Evolutionary conservation across 1,139 yeast species (phyloP).

Genomic region (Suhomyces atakaporum): DNA sequence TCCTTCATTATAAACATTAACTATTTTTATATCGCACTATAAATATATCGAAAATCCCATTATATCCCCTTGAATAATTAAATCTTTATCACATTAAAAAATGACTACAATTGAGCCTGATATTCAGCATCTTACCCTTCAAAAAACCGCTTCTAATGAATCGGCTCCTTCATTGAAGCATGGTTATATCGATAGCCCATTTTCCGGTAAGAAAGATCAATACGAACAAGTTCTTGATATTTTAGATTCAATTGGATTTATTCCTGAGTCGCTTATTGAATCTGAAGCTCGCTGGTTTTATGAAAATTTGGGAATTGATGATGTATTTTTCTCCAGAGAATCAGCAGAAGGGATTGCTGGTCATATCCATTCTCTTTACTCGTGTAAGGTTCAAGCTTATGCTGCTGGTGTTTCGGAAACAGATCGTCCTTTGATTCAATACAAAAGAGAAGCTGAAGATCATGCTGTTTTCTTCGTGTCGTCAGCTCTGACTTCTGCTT

Average conservation of each 20-base stretch:
- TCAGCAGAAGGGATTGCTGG: constrained; percentile 77
- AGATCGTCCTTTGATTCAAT: constrained; percentile 60
- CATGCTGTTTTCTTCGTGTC: constrained; percentile 94
- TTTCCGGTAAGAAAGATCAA: constrained; percentile 80
- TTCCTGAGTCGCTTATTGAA: constrained; percentile 85
- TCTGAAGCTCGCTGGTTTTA: constrained; percentile 90
- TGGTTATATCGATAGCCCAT: constrained; percentile 76
- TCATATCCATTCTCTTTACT: constrained; percentile 83
- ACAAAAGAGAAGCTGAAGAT: constrained; percentile 74
- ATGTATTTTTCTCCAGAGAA: constrained; percentile 87
- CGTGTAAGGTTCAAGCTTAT: constrained; percentile 90
- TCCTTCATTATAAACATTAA: not conserved
- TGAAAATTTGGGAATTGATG: constrained; percentile 85
- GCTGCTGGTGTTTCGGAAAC: constrained; percentile 28
- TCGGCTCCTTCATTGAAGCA: constrained; percentile 39
- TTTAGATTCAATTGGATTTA: constrained; percentile 80
- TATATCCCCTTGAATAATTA: not conserved
- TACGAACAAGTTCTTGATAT: constrained; percentile 79
- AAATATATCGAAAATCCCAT: constrained; percentile 1
- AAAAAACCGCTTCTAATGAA: constrained; percentile 28
- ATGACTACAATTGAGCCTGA: constrained; percentile 20
- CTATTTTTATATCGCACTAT: not conserved
- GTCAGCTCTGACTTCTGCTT: constrained; percentile 40
- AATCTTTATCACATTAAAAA: constrained; percentile 1
- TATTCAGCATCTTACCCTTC: constrained; percentile 27